These are phyloP conservation scores for Ascochyta lentis DNA, from an alignment of 2,329 filamentous ascomycete genomes.

Conservation along the genomic window DNA sequence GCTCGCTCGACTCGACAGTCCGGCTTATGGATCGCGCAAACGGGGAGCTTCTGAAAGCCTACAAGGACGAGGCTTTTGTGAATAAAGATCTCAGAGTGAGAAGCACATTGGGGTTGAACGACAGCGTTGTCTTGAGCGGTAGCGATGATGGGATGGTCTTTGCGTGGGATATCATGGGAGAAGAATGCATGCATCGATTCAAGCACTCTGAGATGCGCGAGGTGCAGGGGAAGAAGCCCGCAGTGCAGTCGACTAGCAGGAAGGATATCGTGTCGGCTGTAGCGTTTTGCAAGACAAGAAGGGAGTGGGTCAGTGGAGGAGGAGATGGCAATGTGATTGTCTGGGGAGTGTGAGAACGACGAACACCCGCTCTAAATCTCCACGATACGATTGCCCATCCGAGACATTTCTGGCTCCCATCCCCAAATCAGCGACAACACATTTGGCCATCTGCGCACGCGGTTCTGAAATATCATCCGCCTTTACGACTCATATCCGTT, in stretches of 20 bases:
- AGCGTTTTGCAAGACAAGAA: slow-evolving; percentile 54
- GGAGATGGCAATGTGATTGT: slow-evolving; percentile 54
- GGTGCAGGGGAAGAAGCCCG: slow-evolving; percentile 41
- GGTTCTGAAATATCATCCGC: background rate
- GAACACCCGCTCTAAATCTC: background rate
- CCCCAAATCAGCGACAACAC: background rate
- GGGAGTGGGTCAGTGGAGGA: slow-evolving; percentile 58
- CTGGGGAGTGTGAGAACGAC: slow-evolving; percentile 35
- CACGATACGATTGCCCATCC: background rate
- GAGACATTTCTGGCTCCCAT: background rate
- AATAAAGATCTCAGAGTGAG: slow-evolving; percentile 79
- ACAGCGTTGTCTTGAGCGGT: slow-evolving; percentile 79
- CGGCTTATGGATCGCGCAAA: slow-evolving; percentile 80
- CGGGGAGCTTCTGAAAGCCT: slow-evolving; percentile 76
- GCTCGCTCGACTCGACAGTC: slow-evolving; percentile 76
- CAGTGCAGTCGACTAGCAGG: slow-evolving; percentile 37
- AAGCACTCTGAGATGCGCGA: slow-evolving; percentile 50
- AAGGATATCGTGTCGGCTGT: slow-evolving; percentile 58
- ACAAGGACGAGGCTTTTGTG: slow-evolving; percentile 62
- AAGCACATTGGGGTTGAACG: slow-evolving; percentile 75
- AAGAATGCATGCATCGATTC: slow-evolving; percentile 70
- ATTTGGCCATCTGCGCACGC: background rate
- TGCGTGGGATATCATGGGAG: slow-evolving; percentile 85
- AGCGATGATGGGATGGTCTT: slow-evolving; percentile 78
- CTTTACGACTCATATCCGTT: background rate